A percentile compares a stretch with the other conserved stretches of the same genome.
Evolutionary conservation across 1,284 basidiomycete species (phyloP).

Genomic region (Sanghuangporus weigelae): DNA sequence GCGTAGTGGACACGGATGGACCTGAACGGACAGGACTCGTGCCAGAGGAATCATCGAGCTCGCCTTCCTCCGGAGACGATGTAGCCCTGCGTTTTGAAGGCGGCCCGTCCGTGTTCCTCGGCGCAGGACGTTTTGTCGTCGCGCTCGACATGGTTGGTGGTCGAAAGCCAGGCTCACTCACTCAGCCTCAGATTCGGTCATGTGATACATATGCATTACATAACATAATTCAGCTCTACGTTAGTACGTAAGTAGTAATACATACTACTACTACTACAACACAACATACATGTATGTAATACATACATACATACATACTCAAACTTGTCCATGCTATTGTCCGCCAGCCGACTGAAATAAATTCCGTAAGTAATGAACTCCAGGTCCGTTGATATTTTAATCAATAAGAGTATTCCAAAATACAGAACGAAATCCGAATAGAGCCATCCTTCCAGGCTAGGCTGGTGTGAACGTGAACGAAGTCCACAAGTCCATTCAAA

Average conservation of each 20-base stretch:
- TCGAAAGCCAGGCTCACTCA: neutral
- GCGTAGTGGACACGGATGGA: slow-evolving; percentile 19
- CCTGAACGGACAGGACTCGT: slow-evolving; percentile 24
- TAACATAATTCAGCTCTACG: too few relatives aligned
- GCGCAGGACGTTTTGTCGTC: slow-evolving; percentile 14
- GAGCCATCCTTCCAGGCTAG: neutral
- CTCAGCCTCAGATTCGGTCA: too few relatives aligned
- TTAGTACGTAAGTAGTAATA: neutral
- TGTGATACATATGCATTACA: too few relatives aligned
- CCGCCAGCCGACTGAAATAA: neutral
- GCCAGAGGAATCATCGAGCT: slow-evolving; percentile 47
- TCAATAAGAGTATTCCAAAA: neutral
- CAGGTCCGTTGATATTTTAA: neutral
- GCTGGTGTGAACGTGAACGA: neutral
- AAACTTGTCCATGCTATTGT: neutral
- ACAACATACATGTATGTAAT: neutral
- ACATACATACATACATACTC: neutral
- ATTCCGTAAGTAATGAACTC: neutral
- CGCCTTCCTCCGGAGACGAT: slow-evolving; percentile 71
- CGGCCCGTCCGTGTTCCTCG: slow-evolving; percentile 29
- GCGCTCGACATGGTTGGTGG: neutral
- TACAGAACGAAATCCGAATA: neutral
- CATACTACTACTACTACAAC: neutral
- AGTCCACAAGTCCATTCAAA: neutral
- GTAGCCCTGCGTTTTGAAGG: slow-evolving; percentile 51